Conservation (phyloP, 306 rosid genomes). For the Pueraria montana region DNA sequence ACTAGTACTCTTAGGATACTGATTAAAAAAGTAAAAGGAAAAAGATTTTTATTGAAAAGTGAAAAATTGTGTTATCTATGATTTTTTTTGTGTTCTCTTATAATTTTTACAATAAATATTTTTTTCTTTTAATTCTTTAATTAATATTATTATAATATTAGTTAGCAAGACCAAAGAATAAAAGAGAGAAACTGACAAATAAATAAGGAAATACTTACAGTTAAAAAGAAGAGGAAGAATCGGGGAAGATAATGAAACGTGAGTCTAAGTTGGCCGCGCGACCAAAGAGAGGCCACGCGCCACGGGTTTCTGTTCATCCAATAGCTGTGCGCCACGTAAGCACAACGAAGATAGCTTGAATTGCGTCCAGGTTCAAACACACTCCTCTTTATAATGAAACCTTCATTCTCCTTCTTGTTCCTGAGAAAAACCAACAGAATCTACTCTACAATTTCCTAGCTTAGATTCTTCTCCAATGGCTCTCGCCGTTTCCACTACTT, state of each 20-base stretch:
- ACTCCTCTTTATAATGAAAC: slow-evolving; percentile 48
- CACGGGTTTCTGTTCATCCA: slow-evolving; percentile 43
- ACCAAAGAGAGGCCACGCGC: slow-evolving; percentile 55
- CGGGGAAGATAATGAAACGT: slow-evolving; percentile 3
- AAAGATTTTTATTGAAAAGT: too few species aligned
- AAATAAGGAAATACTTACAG: too few species aligned
- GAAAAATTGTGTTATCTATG: too few species aligned
- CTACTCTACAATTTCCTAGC: background rate
- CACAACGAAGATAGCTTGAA: background rate
- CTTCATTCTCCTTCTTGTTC: background rate
- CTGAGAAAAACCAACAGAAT: background rate
- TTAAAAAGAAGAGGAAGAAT: slow-evolving; percentile 6
- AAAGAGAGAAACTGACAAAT: too few species aligned
- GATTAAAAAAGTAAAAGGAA: too few species aligned
- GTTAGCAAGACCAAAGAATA: too few species aligned
- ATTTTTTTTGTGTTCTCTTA: too few species aligned
- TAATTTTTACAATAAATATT: too few species aligned
- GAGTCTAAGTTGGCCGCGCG: slow-evolving; percentile 49
- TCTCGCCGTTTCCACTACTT: slow-evolving; percentile 66
- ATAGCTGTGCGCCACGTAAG: slow-evolving; percentile 30
- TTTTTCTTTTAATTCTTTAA: too few species aligned
- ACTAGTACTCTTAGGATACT: too few species aligned
- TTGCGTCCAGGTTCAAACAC: slow-evolving; percentile 69
- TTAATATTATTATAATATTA: too few species aligned
- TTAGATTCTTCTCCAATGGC: slow-evolving; percentile 62